phyloP scores from a whole-genome alignment of 352 stramenopile species.

The Phytopythium ostracodes region DNA sequence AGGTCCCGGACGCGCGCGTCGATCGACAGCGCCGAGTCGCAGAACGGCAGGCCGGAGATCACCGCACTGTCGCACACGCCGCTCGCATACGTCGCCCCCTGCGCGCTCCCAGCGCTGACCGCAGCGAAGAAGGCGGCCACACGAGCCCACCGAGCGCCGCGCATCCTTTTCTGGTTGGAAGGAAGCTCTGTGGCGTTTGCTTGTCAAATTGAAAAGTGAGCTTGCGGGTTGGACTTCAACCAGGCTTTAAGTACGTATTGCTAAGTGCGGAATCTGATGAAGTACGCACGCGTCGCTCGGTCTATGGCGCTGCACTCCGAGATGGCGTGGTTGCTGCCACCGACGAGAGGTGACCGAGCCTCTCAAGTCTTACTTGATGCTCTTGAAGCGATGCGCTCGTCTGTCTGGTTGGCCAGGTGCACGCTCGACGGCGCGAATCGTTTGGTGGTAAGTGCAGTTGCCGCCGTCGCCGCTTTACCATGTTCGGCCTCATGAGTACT shows the following conservation, averaged over 20 bases:
- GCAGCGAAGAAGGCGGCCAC: background rate
- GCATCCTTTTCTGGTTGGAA: background rate
- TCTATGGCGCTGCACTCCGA: background rate
- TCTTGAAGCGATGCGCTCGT: no score
- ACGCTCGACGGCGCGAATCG: no score
- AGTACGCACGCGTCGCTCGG: background rate
- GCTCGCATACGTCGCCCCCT: background rate
- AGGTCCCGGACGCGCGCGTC: constrained; percentile 64
- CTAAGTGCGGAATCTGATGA: background rate
- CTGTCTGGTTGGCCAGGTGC: background rate
- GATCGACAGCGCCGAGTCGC: constrained; percentile 41
- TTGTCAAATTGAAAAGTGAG: background rate
- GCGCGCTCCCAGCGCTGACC: background rate
- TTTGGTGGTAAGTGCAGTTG: background rate
- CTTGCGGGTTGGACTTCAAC: background rate
- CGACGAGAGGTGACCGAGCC: background rate
- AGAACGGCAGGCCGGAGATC: constrained; percentile 60
- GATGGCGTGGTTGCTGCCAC: background rate
- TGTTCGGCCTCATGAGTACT: no score
- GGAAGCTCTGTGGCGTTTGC: background rate
- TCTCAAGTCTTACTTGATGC: no score
- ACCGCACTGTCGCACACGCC: constrained; percentile 46
- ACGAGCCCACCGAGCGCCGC: background rate
- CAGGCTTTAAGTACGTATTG: background rate
- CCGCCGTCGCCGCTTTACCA: background rate